Percentiles rank a stretch among this genome's conserved stretches.
Conservation (phyloP, 306 rosid species). For the Morella rubra region DNA sequence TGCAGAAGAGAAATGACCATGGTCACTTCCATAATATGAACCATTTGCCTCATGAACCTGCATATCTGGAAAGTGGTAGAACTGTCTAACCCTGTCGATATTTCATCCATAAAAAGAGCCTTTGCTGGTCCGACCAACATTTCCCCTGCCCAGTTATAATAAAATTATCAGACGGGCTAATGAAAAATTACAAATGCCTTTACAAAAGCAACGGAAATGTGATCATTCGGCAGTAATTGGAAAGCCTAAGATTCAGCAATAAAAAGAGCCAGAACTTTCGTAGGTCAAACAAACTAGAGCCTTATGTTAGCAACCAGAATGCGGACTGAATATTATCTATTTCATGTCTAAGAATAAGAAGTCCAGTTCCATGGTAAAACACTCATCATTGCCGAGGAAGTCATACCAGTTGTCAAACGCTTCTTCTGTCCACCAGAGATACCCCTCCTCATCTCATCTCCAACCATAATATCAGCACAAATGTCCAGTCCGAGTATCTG, state of each 20-base stretch:
- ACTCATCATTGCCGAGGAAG: neutral
- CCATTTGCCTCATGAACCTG: slow-evolving; percentile 84
- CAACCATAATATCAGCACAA: slow-evolving; percentile 55
- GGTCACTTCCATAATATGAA: slow-evolving; percentile 77
- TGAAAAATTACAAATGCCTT: neutral
- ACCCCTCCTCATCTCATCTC: slow-evolving; percentile 57
- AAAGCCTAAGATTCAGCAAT: no score
- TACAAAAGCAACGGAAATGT: neutral
- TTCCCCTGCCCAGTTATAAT: slow-evolving; percentile 57
- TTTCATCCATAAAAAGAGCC: slow-evolving; percentile 82
- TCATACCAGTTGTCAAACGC: slow-evolving; percentile 55
- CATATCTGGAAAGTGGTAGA: slow-evolving; percentile 85
- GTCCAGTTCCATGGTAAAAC: neutral
- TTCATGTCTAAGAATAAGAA: neutral
- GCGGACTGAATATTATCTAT: neutral
- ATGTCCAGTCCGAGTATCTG: slow-evolving; percentile 62
- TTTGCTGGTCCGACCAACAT: slow-evolving; percentile 90
- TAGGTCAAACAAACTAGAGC: neutral
- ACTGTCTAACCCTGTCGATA: slow-evolving; percentile 91
- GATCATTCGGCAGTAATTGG: neutral
- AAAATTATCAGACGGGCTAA: neutral
- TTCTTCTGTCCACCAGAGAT: slow-evolving; percentile 69
- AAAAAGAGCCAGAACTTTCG: neutral
- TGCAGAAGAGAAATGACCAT: slow-evolving; percentile 67
- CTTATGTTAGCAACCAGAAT: neutral